Percentiles rank a stretch among this genome's conserved stretches.
Evolutionary conservation across 768 basidiomycete species (phyloP).

Genomic region (Nidularia sp.): DNA sequence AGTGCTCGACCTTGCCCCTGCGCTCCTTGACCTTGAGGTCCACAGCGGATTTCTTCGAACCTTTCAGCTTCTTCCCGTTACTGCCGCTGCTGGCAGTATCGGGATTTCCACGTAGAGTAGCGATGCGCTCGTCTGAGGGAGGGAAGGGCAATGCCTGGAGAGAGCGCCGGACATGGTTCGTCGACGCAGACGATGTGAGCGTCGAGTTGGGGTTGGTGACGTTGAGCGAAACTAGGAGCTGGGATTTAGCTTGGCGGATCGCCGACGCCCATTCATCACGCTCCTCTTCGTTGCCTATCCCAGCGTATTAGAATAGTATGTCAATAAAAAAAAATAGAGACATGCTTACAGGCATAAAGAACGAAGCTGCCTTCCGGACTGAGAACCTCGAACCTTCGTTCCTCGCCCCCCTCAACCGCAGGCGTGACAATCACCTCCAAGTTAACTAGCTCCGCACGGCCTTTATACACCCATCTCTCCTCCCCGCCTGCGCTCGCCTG

Average conservation of each 20-base stretch:
- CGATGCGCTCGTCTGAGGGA: slow-evolving; percentile 45
- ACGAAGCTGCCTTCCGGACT: slow-evolving; percentile 79
- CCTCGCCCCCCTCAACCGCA: slow-evolving; percentile 16
- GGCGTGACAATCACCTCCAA: slow-evolving; percentile 55
- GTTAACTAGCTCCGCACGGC: slow-evolving; percentile 66
- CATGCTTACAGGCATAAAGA: slow-evolving; percentile 56
- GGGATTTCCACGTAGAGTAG: slow-evolving; percentile 7
- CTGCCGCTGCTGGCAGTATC: no score
- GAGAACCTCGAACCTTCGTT: slow-evolving; percentile 64
- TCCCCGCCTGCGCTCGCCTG: slow-evolving; percentile 32
- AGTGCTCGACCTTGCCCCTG: slow-evolving; percentile 66
- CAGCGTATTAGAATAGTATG: neutral
- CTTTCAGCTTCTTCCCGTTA: no score
- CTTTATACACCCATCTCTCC: slow-evolving; percentile 73
- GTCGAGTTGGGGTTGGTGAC: slow-evolving; percentile 77
- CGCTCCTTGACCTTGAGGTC: slow-evolving; percentile 23
- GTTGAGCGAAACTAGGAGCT: slow-evolving; percentile 67
- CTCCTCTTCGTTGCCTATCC: slow-evolving; percentile 47
- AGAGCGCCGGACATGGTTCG: slow-evolving; percentile 67
- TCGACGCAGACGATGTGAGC: slow-evolving; percentile 72
- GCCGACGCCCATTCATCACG: slow-evolving; percentile 63
- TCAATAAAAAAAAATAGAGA: neutral
- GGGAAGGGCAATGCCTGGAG: slow-evolving; percentile 72
- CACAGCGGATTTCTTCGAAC: slow-evolving; percentile 1
- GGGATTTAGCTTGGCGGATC: slow-evolving; percentile 67